These are phyloP conservation scores for Metschnikowia aberdeeniae DNA, from an alignment of 805 yeast genomes.

Conservation along the genomic window DNA sequence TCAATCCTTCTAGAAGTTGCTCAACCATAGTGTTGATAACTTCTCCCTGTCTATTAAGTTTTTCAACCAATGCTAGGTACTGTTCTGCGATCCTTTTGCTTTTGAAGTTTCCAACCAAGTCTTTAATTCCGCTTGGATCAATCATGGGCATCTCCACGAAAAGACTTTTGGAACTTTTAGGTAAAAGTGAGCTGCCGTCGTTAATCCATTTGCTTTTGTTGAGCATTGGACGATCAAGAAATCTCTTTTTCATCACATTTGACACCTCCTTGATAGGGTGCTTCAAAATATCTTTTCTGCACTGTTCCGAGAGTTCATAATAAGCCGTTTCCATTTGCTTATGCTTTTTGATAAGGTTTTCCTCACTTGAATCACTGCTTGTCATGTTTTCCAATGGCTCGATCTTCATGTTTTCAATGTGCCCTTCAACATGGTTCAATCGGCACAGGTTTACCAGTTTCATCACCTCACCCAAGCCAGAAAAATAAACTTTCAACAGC, in stretches of 20 bases:
- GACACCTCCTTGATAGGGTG: conserved; percentile 37
- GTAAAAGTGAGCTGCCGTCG: conserved; percentile 27
- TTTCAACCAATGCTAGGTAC: conserved; percentile 18
- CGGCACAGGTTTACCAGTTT: conserved; percentile 2
- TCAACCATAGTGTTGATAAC: conserved; percentile 50
- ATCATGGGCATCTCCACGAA: conserved; percentile 30
- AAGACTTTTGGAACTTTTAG: conserved; percentile 32
- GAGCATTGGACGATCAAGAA: conserved; percentile 20
- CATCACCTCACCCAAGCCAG: conserved; percentile 2
- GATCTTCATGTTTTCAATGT: neutral
- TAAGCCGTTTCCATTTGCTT: conserved; percentile 46
- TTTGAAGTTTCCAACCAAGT: conserved; percentile 19
- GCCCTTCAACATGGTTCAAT: neutral
- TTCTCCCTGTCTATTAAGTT: conserved; percentile 50
- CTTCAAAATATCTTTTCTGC: conserved; percentile 52
- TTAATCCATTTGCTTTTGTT: conserved; percentile 19
- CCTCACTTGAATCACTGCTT: neutral
- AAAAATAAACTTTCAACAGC: conserved; percentile 10
- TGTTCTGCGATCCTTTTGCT: conserved; percentile 21
- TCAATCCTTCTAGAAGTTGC: conserved; percentile 40
- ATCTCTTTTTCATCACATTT: conserved; percentile 21
- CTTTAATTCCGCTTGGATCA: conserved; percentile 13
- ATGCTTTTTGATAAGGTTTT: conserved; percentile 23
- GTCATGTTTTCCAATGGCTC: neutral
- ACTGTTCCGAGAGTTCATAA: conserved; percentile 57